Base-by-base conservation (phyloP, 2,329 filamentous ascomycete genomes). In the Parasarocladium wereldwijsianum region DNA sequence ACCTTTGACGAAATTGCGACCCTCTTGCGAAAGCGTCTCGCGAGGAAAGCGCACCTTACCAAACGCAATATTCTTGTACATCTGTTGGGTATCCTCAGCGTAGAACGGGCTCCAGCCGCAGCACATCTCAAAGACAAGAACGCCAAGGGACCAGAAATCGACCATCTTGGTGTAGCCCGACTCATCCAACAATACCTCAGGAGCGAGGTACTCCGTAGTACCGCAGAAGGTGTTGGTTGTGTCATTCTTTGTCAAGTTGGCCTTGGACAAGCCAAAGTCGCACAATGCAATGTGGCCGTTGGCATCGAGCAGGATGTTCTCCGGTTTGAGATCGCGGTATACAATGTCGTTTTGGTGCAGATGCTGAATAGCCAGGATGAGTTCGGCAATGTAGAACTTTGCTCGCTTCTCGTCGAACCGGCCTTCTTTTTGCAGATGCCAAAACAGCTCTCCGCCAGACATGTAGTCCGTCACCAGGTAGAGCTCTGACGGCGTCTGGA, bases 11-110 rank as follows among this genome's bases (percentile, higher is more conserved):
- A 98, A 98, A 55, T 93, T 96, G 35, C 90, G 74, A 35, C 90
- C 90, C 54, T 98, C 90, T 23, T 85, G 79, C 36, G 85, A 94
- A 18, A 98, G 62, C 2, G 90, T 93, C 52, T 98, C 90, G 40
- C 86, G 73, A 6, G 90, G 90, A 53, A 98, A 98, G 36, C 90
- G 71, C 34, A 98, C 90, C 52, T 98, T 98, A 50, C 90, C 90
- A 48, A 98, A 98, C 0, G 90, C 90, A 50, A 98, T 98, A 60
- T 98, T 98, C 65, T 98, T 98, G 64, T 98, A 98, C 90, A 98
- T 98, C 54, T 98, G 90, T 55, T 98, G 90, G 1, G 90, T 98
- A 49, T 98, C 90, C 48, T 98, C 90, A 33, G 90, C 90, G 44
- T 96, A 98, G 58, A 98, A 98, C 0, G 90, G 90, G 45, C 85